phyloP scores from a whole-genome alignment of 139 green algal species.

The Nannochloris sp. region DNA sequence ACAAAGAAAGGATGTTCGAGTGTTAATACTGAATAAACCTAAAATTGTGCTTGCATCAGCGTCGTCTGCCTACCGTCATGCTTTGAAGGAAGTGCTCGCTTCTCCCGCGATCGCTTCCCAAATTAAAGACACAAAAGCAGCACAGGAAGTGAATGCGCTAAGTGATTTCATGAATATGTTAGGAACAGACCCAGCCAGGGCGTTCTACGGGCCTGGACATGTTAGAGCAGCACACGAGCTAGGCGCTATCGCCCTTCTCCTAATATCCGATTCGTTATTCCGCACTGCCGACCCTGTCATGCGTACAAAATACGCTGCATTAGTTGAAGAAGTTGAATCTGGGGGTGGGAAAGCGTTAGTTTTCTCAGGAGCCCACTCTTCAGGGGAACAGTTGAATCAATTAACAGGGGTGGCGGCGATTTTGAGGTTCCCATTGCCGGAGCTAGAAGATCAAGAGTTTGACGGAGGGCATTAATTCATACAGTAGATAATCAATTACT shows the following conservation, averaged over 20 bases:
- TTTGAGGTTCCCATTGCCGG: constrained; percentile 84
- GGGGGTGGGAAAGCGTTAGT: constrained; percentile 73
- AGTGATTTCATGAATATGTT: constrained; percentile 86
- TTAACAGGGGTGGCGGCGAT: constrained; percentile 82
- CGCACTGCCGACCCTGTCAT: constrained; percentile 57
- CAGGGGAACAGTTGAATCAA: constrained; percentile 82
- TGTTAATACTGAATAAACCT: constrained; percentile 66
- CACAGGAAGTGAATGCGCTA: constrained; percentile 56
- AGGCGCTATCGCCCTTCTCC: constrained; percentile 62
- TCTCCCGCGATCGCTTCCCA: constrained; percentile 34
- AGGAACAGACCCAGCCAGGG: constrained; percentile 47
- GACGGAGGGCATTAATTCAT: constrained; percentile 9
- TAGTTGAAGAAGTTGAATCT: constrained; percentile 78
- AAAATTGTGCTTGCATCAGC: constrained; percentile 63
- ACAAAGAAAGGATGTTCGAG: constrained; percentile 16
- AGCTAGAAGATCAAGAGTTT: constrained; percentile 79
- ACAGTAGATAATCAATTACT: not conserved
- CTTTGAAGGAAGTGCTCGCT: constrained; percentile 72
- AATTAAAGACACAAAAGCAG: constrained; percentile 83
- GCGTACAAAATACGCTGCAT: constrained; percentile 48
- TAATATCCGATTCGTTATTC: constrained; percentile 83
- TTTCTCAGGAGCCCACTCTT: constrained; percentile 69
- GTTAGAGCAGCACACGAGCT: constrained; percentile 60
- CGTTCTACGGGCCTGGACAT: constrained; percentile 90
- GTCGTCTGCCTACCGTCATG: constrained; percentile 86